phyloP scores from a whole-genome alignment of 2,329 filamentous ascomycete species.

The Epichloe baconii region DNA sequence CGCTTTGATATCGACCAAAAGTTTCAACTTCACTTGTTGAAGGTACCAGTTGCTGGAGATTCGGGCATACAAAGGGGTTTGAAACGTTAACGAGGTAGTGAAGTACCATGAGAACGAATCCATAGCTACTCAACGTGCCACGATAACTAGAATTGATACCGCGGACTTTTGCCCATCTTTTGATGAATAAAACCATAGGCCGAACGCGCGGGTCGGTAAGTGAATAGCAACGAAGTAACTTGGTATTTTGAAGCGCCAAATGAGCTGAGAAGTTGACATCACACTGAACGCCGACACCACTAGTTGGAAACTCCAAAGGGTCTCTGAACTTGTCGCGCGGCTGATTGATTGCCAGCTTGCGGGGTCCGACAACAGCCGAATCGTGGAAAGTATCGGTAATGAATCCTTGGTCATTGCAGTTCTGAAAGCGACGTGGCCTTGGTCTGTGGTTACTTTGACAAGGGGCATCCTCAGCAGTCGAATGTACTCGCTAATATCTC shows the following conservation, averaged over 20 bases:
- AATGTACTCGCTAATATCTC: slow-evolving; percentile 36
- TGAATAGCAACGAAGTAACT: slow-evolving; percentile 71
- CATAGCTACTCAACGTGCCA: slow-evolving; percentile 78
- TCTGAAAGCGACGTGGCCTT: slow-evolving; percentile 11
- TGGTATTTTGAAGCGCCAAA: slow-evolving; percentile 71
- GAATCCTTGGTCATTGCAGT: slow-evolving; percentile 25
- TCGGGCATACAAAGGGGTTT: slow-evolving; percentile 69
- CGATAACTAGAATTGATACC: slow-evolving; percentile 80
- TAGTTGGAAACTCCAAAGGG: slow-evolving; percentile 64
- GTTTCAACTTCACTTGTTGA: slow-evolving; percentile 22
- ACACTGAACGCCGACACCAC: slow-evolving; percentile 68
- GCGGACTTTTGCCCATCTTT: slow-evolving; percentile 77
- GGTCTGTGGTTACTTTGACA: slow-evolving; percentile 4
- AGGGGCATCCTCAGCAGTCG: slow-evolving; percentile 31
- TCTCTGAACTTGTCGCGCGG: slow-evolving; percentile 42
- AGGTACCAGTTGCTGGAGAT: slow-evolving; percentile 53
- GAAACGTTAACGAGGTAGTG: slow-evolving; percentile 81
- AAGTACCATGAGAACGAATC: slow-evolving; percentile 83
- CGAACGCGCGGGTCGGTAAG: slow-evolving; percentile 65
- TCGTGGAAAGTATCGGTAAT: slow-evolving; percentile 24
- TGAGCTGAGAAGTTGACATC: slow-evolving; percentile 87
- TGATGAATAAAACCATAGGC: slow-evolving; percentile 72
- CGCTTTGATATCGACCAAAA: slow-evolving; percentile 11
- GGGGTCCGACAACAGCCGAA: slow-evolving; percentile 33
- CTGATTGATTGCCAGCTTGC: slow-evolving; percentile 35